Conservation (phyloP, 805 yeast species). For the Kregervanrija delftensis region DNA sequence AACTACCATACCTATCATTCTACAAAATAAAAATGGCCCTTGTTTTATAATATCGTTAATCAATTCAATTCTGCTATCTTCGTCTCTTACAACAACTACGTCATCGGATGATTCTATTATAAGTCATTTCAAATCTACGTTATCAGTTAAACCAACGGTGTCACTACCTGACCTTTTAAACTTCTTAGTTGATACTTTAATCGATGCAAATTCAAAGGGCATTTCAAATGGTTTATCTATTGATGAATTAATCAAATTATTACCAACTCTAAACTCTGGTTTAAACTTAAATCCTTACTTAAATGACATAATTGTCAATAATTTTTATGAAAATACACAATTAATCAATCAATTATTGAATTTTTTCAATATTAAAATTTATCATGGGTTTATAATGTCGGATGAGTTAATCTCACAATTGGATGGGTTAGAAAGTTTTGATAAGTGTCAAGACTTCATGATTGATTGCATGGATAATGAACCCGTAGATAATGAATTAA, state of each 20-base stretch:
- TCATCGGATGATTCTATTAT: neutral
- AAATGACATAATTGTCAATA: constrained; percentile 28
- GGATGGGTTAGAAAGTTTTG: constrained; percentile 11
- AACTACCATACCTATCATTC: constrained; percentile 33
- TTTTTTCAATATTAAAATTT: constrained; percentile 33
- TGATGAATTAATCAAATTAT: neutral
- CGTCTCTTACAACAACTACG: neutral
- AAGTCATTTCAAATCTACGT: neutral
- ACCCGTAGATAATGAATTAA: constrained; percentile 3
- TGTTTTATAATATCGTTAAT: constrained; percentile 78
- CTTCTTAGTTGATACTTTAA: neutral
- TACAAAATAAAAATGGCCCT: constrained; percentile 83
- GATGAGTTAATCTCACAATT: neutral
- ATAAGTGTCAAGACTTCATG: constrained; percentile 24
- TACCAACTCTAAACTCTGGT: constrained; percentile 45
- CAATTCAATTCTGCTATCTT: constrained; percentile 41
- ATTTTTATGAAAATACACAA: constrained; percentile 15
- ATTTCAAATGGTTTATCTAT: neutral
- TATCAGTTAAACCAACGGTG: neutral
- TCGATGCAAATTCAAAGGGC: neutral
- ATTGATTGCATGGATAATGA: constrained; percentile 14
- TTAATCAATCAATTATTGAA: constrained; percentile 17
- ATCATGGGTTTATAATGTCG: constrained; percentile 62
- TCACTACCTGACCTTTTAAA: neutral
- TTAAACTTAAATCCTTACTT: constrained; percentile 67